Evolutionary conservation across 148 eudicot species (phyloP), one percentile per base, ranked within the genome.

Genomic region (Arbutus unedo): DNA sequence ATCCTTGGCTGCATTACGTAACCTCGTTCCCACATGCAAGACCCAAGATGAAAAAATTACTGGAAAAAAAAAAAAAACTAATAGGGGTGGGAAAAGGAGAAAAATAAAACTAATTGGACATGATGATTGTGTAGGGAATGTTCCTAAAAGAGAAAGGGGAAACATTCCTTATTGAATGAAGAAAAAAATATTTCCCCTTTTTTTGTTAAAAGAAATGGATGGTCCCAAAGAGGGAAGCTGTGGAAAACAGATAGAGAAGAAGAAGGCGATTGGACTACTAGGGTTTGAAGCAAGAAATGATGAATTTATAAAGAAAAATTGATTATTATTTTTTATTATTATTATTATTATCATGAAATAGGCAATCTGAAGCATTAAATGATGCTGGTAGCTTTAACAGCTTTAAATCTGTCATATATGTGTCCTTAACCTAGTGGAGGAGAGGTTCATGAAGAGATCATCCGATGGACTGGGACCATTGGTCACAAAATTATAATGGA

Each of bases 1-100:
- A 89, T 89, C 90, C 91, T 89, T 89, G 91, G 91, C 91, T 89
- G 74, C 87, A 89, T 16, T 77, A 70, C 80, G 21, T 84, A 43
- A 55, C 86, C 84, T 89, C 81, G 19, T 87, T 80, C 77, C 84
- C 90, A 53, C 91, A 89, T 89, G 91, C 87, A 86, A 87, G 90
- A 89, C 86, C 57, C 84, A 23, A 56, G 82, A 87, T 85, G 86
- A 85, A 66, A 49, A 31, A 38, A 23, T 6, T 18, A n/a, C 19
- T 19, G 8, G 1, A 19, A 45, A 19, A 19, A 3, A 74, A 8
- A 18, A 19, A 23, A 25, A 8, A 8, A 64, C 10, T 19, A 4
- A 60, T n/a, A 3, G 41, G 31, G 15, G 43, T 66, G 71, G 43
- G 10, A 66, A 66, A 11, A 25, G 31, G 16, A 25, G 13, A 66